phyloP scores from a whole-genome alignment of 2,329 filamentous ascomycete genomes.

The Aspergillus flavus region DNA sequence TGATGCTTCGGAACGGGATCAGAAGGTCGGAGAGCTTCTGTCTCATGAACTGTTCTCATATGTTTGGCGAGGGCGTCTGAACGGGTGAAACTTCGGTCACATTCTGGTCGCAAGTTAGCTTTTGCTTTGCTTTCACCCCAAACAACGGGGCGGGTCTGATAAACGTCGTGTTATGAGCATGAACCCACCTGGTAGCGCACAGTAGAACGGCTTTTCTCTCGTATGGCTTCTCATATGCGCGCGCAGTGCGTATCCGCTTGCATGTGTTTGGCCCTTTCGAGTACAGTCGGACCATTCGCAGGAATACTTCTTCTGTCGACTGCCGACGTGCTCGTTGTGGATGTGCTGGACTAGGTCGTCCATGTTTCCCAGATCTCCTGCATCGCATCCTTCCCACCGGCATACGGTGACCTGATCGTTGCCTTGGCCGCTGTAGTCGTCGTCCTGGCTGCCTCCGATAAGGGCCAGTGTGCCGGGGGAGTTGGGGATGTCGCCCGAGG shows the following conservation, averaged over 20 bases:
- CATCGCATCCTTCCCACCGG: conserved; percentile 74
- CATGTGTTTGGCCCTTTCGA: conserved; percentile 86
- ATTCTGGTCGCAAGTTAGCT: conserved; percentile 62
- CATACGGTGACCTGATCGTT: conserved; percentile 78
- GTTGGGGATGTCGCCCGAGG: conserved; percentile 78
- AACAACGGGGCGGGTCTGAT: not conserved
- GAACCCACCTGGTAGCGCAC: conserved; percentile 78
- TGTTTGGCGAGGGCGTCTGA: conserved; percentile 97
- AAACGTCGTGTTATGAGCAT: not conserved
- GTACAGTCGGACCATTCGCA: conserved; percentile 94
- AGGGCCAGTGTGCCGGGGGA: conserved; percentile 59
- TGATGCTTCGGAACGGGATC: conserved; percentile 48
- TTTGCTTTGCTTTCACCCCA: not conserved
- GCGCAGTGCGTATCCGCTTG: conserved; percentile 91
- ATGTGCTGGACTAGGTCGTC: conserved; percentile 80
- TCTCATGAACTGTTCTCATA: conserved; percentile 98
- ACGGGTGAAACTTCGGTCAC: conserved; percentile 92
- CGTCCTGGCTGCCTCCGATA: conserved; percentile 45
- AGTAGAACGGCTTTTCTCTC: conserved; percentile 97
- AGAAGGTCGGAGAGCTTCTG: conserved; percentile 80
- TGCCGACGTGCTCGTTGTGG: conserved; percentile 92
- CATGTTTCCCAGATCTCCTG: conserved; percentile 76
- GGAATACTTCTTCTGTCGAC: conserved; percentile 93
- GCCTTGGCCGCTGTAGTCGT: conserved; percentile 70
- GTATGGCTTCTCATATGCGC: conserved; percentile 98